phyloP scores from a whole-genome alignment of 164 flowering plant genomes.

The Saururus chinensis region DNA sequence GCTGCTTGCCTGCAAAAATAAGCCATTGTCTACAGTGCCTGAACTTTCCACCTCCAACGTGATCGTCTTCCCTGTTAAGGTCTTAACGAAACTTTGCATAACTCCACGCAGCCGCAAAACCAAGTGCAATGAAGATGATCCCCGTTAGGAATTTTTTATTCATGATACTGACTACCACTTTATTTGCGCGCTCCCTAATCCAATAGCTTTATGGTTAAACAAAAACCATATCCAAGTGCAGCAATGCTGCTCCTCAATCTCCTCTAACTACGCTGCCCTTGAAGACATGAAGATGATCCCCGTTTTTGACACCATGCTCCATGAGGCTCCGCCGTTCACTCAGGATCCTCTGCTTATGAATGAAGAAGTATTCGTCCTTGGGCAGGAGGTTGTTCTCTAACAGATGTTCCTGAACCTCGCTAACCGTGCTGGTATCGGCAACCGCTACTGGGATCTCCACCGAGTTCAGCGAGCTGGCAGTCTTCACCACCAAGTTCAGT shows the following conservation, averaged over 20 bases:
- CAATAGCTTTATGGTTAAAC: no score
- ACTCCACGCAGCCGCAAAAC: no score
- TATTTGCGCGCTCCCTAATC: no score
- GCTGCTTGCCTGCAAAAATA: no score
- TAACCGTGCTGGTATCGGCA: slow-evolving; percentile 38
- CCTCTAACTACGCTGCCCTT: slow-evolving; percentile 49
- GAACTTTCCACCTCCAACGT: no score
- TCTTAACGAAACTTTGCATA: no score
- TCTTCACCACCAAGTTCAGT: slow-evolving; percentile 27
- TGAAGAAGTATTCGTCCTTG: slow-evolving; percentile 64
- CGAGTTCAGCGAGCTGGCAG: slow-evolving; percentile 43
- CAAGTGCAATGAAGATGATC: no score
- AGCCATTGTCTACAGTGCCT: no score
- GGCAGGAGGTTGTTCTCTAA: slow-evolving; percentile 45
- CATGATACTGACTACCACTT: no score
- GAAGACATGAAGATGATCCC: slow-evolving; percentile 62
- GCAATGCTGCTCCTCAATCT: slow-evolving; percentile 3
- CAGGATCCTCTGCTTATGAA: slow-evolving; percentile 86
- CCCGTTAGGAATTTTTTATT: no score
- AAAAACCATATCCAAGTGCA: no score
- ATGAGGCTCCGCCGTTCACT: slow-evolving; percentile 46
- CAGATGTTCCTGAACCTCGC: slow-evolving; percentile 40
- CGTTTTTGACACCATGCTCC: slow-evolving; percentile 80
- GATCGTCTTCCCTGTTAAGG: no score
- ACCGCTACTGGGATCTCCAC: slow-evolving; percentile 50